Evolutionary conservation across 2,329 filamentous ascomycete genomes (phyloP), one percentile per base, ranked within the genome.

Genomic region (Fusarium verticillioides): DNA sequence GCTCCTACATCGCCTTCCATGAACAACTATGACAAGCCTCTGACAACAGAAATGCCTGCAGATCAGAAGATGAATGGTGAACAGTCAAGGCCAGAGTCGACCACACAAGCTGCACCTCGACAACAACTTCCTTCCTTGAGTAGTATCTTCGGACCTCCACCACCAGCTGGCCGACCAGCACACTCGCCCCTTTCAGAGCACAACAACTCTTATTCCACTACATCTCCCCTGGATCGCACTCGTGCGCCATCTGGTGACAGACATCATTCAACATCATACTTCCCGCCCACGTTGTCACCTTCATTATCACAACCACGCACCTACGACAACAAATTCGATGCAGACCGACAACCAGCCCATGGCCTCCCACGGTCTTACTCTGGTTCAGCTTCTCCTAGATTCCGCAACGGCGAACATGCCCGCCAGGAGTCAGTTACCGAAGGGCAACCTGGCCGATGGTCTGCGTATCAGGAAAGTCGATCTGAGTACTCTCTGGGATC

Each of bases 121-220:
- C 86, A 87, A 72, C 85, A 88, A 74, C 84, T 90, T 28, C 88
- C 88, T 4, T 85, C 88, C 10, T 75, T 90, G 72, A 89, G 87
- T 79, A 90, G 87, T 73, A 80, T 90, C 21, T 89, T 90, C 73
- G 87, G 87, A 6, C 85, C 86, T 10, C 82, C 85, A 16, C 82
- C 85, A 18, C 80, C 85, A 9, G 79, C 84, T 50, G 79, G 83
- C 39, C 82, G 84, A 54, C 81, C 85, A 32, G 75, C 85, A 56
- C 83, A 84, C 66, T 87, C 87, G 42, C 84, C 87, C 53, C 78
- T 82, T 28, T 83, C 84, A 26, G 87, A 88, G 39, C 84, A 85
- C 30, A 83, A 83, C n/a, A 80, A 80, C 23, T 78, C 83, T 42
- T 84, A 85, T 47, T 77, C 82, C 47, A 81, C 83, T 39, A 78